A percentile compares a stretch with the other conserved stretches of the same genome.
Evolutionary conservation across 2,329 filamentous ascomycete species (phyloP).

Genomic region (Pestalotiopsis sp.): DNA sequence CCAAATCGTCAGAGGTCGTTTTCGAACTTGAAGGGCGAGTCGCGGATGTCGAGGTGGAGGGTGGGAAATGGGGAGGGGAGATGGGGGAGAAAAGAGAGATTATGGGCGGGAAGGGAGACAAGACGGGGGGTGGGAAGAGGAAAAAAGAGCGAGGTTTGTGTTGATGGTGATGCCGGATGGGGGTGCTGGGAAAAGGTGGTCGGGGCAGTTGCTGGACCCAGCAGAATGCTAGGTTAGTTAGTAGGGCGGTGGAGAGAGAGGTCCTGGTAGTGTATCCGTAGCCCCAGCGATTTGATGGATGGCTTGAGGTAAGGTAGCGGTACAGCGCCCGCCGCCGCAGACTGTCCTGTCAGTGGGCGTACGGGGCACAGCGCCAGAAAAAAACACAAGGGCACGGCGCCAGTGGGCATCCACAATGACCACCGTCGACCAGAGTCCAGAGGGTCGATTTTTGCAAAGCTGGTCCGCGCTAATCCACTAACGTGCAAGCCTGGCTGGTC

Average conservation of each 20-base stretch:
- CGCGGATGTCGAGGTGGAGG: slow-evolving; percentile 19
- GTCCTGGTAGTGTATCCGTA: neutral
- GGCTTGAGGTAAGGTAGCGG: neutral
- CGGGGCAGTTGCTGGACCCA: slow-evolving; percentile 10
- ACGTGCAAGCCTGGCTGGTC: neutral
- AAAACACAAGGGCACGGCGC: neutral
- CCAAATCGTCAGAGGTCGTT: slow-evolving; percentile 23
- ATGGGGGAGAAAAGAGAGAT: slow-evolving; percentile 11
- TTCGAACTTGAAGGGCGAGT: slow-evolving; percentile 19
- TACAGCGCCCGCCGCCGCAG: neutral
- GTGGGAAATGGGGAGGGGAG: slow-evolving; percentile 7
- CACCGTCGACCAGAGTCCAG: neutral
- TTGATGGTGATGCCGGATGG: slow-evolving; percentile 14
- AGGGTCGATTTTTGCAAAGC: neutral
- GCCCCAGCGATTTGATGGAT: neutral
- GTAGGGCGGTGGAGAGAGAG: neutral
- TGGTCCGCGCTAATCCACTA: neutral
- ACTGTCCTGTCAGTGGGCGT: neutral
- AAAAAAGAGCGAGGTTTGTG: slow-evolving; percentile 7
- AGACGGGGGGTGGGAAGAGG: slow-evolving; percentile 2
- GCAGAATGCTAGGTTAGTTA: neutral
- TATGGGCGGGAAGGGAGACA: neutral
- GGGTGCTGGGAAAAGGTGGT: neutral
- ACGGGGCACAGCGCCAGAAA: neutral
- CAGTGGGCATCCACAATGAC: neutral